Evolutionary conservation across 306 rosid species (phyloP), one percentile per base, ranked within the genome.

Genomic region (Datisca glomerata): DNA sequence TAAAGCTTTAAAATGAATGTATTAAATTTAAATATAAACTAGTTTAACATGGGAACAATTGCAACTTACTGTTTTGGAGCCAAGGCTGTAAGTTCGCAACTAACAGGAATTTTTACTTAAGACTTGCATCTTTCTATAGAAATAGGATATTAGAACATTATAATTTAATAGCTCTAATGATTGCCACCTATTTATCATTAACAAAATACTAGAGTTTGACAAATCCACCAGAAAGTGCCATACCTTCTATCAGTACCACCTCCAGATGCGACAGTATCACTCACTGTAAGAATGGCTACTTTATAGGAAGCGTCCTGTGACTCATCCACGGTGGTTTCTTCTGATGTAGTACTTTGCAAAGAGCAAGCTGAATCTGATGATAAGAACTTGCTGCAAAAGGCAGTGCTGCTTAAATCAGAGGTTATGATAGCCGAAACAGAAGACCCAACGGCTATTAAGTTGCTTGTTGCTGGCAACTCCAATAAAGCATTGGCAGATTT

Each of bases 191-290:
- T n/a, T n/a, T n/a, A n/a, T n/a, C n/a, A n/a, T n/a, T n/a, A n/a
- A n/a, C n/a, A n/a, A n/a, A n/a, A n/a, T n/a, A n/a, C n/a, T n/a
- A n/a, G n/a, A n/a, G n/a, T n/a, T n/a, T n/a, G n/a, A n/a, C n/a
- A n/a, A n/a, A n/a, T n/a, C n/a, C n/a, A n/a, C n/a, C n/a, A n/a
- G 3, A 28, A 18, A 53, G 29, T 10, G 39, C 3, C 4, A 46
- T 76, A 87, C 94, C 97, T 87, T 59, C 93, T 65, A 79, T 87
- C 97, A 18, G 93, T 93, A 35, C 94, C 94, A 19, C 72, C 74
- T 62, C 94, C 97, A 1, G 52, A 57, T 51, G 94, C 78, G 63
- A 87, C 96, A 21, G 96, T 87, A 44, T 87, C 97, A 56, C 94
- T 83, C 43, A 87, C 93, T 23, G 94, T 87, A 64, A 87, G 93